Evolutionary conservation across 805 yeast genomes (phyloP).

Genomic region (Myxozyma lipomycoides): DNA sequence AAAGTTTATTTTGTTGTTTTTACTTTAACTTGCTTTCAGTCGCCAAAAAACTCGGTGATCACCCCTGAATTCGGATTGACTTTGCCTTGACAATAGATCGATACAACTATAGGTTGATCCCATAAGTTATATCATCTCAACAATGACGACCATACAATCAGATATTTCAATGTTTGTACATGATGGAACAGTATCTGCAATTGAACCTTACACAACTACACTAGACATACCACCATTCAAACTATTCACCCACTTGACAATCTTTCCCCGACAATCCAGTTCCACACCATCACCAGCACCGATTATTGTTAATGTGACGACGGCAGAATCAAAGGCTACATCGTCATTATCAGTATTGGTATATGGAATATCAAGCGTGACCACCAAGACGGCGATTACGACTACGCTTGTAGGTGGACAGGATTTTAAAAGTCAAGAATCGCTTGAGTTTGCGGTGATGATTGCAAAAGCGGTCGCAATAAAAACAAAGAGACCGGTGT

Average conservation of each 20-base stretch:
- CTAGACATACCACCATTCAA: conserved; percentile 11
- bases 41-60: too few relatives aligned
- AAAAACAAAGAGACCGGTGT: conserved; percentile 16
- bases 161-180: too few relatives aligned
- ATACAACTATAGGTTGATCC: too few relatives aligned
- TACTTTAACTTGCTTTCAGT: too few relatives aligned
- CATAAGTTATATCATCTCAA: too few relatives aligned
- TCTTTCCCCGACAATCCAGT: not conserved
- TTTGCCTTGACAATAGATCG: too few relatives aligned
- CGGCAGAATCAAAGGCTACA: conserved; percentile 4
- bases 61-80: too few relatives aligned
- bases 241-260: conserved; percentile 18
- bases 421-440: conserved; percentile 6
- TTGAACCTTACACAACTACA: conserved; percentile 3
- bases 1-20: too few relatives aligned
- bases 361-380: conserved; percentile 20
- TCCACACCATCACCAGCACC: conserved; percentile 5
- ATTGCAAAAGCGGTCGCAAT: conserved; percentile 13
- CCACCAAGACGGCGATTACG: conserved; percentile 4
- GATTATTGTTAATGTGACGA: conserved; percentile 9
- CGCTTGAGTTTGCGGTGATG: conserved; percentile 21
- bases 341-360: conserved; percentile 8
- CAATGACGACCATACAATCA: too few relatives aligned
- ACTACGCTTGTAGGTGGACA: conserved; percentile 22
- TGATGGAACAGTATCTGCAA: conserved; percentile 4